phyloP scores from a whole-genome alignment of 257 asterid genomes.

The Parsonsia alboflavescens region DNA sequence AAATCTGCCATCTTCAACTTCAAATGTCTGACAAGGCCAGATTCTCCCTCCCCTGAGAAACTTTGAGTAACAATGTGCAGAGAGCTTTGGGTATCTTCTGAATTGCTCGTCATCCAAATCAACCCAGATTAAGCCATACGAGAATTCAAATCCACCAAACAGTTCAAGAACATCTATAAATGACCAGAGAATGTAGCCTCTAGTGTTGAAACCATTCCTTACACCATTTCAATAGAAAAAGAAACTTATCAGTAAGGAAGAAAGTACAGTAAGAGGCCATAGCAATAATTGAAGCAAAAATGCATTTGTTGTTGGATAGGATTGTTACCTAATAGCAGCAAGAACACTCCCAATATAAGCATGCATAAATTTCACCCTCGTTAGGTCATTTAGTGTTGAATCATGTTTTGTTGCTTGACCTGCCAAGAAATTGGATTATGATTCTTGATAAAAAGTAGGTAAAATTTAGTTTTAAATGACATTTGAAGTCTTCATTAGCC shows the following conservation, averaged over 20 bases:
- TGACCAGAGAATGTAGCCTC: conserved; percentile 52
- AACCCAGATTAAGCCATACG: conserved; percentile 49
- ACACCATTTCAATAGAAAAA: not conserved
- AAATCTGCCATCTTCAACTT: not conserved
- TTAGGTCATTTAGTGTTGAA: conserved; percentile 17
- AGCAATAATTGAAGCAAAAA: not conserved
- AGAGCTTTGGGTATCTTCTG: conserved; percentile 37
- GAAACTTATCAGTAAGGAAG: too few relatives aligned
- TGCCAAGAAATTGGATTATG: not conserved
- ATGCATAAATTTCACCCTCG: conserved; percentile 20
- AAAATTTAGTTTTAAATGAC: too few relatives aligned
- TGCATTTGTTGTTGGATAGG: too few relatives aligned
- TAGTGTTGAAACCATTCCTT: conserved; percentile 50
- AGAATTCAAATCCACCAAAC: conserved; percentile 26
- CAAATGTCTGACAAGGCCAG: not conserved
- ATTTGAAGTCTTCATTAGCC: too few relatives aligned
- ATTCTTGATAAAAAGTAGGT: too few relatives aligned
- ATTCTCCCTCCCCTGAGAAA: conserved; percentile 38
- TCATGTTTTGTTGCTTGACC: conserved; percentile 14
- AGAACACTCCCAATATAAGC: conserved; percentile 20
- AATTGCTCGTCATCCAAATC: conserved; percentile 52
- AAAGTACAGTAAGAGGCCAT: too few relatives aligned
- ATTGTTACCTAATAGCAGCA: conserved; percentile 26
- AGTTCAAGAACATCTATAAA: conserved; percentile 63
- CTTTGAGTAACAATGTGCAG: conserved; percentile 46